phyloP scores from a whole-genome alignment of 2,329 filamentous ascomycete genomes.

The Hysterium pulicare region DNA sequence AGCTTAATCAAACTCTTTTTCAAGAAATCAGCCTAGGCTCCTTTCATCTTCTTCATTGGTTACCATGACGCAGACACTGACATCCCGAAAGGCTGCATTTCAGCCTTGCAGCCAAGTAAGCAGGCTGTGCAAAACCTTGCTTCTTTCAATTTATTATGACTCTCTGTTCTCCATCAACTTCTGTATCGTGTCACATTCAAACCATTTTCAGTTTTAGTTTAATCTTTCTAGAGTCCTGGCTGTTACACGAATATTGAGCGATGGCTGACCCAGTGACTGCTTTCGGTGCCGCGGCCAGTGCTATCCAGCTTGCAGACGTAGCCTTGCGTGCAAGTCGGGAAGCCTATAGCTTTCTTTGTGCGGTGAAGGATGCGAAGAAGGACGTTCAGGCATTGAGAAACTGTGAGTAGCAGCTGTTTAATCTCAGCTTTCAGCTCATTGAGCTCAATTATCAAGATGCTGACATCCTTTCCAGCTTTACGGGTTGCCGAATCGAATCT shows the following conservation, averaged over 20 bases:
- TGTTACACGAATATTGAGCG: neutral
- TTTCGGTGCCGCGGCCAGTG: conserved; percentile 4
- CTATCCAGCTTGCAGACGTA: conserved; percentile 7
- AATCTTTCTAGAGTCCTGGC: neutral
- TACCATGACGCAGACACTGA: no score
- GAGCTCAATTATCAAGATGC: neutral
- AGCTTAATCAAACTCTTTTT: no score
- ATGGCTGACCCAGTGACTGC: conserved; percentile 2
- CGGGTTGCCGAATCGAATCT: conserved; percentile 5
- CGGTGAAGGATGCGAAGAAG: conserved; percentile 5
- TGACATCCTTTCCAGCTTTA: conserved; percentile 4
- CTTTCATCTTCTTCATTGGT: no score
- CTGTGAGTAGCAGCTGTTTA: neutral
- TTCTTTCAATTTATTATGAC: no score
- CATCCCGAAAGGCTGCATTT: no score
- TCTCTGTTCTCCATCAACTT: neutral
- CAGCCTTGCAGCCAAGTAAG: neutral
- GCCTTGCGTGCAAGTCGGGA: conserved; percentile 7
- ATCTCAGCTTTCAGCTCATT: neutral
- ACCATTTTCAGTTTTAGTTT: neutral
- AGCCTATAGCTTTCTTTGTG: conserved; percentile 7
- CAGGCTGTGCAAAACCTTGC: neutral
- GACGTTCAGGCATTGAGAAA: conserved; percentile 4
- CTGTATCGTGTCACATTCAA: neutral
- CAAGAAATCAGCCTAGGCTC: no score